Evolutionary conservation across 2,329 filamentous ascomycete species (phyloP).

Genomic region (Colletotrichum sp.): DNA sequence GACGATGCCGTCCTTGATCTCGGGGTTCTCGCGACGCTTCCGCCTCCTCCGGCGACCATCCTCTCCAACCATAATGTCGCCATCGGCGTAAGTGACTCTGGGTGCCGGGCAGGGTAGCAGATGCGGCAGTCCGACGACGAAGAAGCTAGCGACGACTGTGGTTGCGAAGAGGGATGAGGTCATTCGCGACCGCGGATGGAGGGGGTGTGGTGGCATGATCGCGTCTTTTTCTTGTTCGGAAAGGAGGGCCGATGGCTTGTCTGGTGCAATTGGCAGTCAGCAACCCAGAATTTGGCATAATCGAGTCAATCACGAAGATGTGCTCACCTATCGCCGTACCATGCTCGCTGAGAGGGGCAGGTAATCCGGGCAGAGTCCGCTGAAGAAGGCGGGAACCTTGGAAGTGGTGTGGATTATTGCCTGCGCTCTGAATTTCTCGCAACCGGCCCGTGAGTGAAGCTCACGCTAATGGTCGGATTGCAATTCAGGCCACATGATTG

Average conservation of each 20-base stretch:
- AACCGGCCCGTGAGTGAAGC: neutral
- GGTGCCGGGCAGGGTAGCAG: slow-evolving; percentile 89
- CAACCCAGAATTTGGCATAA: neutral
- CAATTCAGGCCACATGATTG: slow-evolving; percentile 9
- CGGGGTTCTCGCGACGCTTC: slow-evolving; percentile 39
- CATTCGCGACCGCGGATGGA: slow-evolving; percentile 91
- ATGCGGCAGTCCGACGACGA: slow-evolving; percentile 91
- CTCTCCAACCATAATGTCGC: slow-evolving; percentile 52
- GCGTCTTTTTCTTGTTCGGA: slow-evolving; percentile 6
- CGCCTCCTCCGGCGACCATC: slow-evolving; percentile 50
- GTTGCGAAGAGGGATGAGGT: slow-evolving; percentile 94
- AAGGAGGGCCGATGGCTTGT: neutral
- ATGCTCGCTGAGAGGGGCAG: slow-evolving; percentile 13
- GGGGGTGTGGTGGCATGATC: slow-evolving; percentile 76
- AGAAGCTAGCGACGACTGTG: slow-evolving; percentile 87
- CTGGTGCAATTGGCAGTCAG: slow-evolving; percentile 12
- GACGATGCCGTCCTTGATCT: slow-evolving; percentile 51
- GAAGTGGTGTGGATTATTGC: neutral
- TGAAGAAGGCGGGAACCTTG: neutral
- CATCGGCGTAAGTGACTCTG: slow-evolving; percentile 76
- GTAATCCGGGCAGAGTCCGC: neutral
- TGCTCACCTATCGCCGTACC: slow-evolving; percentile 18
- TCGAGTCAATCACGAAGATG: neutral
- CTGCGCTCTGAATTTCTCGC: slow-evolving; percentile 4
- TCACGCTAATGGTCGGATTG: neutral